A percentile compares a stretch with the other conserved stretches of the same genome.
These are phyloP conservation scores for Blumeriella jaapii DNA, from an alignment of 2,329 filamentous ascomycete genomes.

Conservation along the genomic window DNA sequence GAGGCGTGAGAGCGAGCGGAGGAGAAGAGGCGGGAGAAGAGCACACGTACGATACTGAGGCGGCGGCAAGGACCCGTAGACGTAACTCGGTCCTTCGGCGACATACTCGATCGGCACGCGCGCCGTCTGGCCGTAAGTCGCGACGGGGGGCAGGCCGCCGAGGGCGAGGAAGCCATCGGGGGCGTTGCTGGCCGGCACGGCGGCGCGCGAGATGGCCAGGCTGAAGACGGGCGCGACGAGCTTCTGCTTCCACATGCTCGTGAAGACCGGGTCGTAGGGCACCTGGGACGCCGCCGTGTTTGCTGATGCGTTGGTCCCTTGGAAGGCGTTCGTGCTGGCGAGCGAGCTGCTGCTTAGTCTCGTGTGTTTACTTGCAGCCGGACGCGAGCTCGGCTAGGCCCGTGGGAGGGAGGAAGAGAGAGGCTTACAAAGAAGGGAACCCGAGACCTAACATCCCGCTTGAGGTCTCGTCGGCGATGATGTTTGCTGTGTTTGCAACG, in stretches of 20 bases:
- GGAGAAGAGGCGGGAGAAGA: neutral
- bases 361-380: neutral
- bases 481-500: conserved; percentile 32
- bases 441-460: conserved; percentile 40
- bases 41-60: conserved; percentile 4
- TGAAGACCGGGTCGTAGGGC: conserved; percentile 39
- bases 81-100: conserved; percentile 3
- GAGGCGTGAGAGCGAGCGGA: no score
- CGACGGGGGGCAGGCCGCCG: conserved; percentile 37
- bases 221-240: conserved; percentile 36
- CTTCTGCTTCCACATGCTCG: conserved; percentile 34
- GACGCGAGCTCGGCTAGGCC: neutral
- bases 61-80: conserved; percentile 1
- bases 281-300: conserved; percentile 6
- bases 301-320: conserved; percentile 3
- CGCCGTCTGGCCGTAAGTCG: conserved; percentile 8
- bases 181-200: neutral
- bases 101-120: conserved; percentile 12
- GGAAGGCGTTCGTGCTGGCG: conserved; percentile 6
- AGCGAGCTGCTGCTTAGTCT: neutral
- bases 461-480: conserved; percentile 33
- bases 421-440: conserved; percentile 32
- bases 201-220: conserved; percentile 32
- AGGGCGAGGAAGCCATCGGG: conserved; percentile 36
- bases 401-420: neutral